Evolutionary conservation across 192 early-diverging fungal genomes (phyloP), one percentile per base, ranked within the genome.

Genomic region (Rhizophlyctis rosea): DNA sequence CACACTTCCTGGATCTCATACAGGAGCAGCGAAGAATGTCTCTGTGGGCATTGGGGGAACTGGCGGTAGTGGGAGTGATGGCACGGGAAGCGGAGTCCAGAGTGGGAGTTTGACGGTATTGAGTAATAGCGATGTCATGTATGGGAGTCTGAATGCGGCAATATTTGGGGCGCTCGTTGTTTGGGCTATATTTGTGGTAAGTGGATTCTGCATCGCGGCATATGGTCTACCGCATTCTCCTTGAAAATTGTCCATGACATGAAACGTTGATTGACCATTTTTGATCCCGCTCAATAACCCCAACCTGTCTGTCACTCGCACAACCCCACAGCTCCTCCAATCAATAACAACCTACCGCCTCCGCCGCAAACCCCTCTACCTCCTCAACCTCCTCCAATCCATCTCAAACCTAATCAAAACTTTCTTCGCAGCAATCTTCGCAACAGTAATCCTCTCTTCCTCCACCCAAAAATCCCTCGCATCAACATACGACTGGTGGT

Each of bases 341-440:
- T 7, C 39, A 7, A 18, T 18, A 36, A 18, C 24, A 14, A 34
- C 64, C 16, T 57, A 58, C 57, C 34, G 18, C 21, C 16, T 2
- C 32, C 54, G 65, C 0, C 57, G 56, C 21, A 70, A 70, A 36
- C 68, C 68, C n/a, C 65, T 70, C 50, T 70, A 70, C 68, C 35
- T 65, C 31, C 68, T 70, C 24, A 65, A 65, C 49, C 34, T 48
- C 13, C 3, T 70, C 16, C 68, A 70, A 47, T n/a, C 34, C 29
- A n/a, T 31, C n/a, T 31, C 66, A 27, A 18, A 49, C n/a, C 23
- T 67, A 11, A 54, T 57, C 50, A 70, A 70, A 52, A 70, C 61
- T 2, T 3, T 60, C 35, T 18, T 24, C 27, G 68, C 68, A 31
- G 57, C 68, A 25, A 21, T n/a, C 25, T 70, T 56, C 32, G 59